phyloP scores from a whole-genome alignment of 768 basidiomycete genomes.

The Mycena amicta region DNA sequence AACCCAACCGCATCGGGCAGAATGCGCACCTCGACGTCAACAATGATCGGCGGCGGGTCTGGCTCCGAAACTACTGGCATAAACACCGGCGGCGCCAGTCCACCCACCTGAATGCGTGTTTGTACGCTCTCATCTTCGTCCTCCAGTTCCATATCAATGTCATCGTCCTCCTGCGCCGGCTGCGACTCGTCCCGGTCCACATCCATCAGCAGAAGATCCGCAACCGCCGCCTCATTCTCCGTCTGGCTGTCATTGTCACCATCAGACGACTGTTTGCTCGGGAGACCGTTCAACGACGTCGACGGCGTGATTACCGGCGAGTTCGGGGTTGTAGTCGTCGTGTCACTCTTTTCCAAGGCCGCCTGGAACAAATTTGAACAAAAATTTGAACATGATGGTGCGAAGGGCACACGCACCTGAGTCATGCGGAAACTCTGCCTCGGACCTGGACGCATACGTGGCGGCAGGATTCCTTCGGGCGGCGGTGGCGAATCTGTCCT shows the following conservation, averaged over 20 bases:
- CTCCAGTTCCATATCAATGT: conserved; percentile 17
- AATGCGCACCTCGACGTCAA: too few species aligned
- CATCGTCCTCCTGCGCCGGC: conserved; percentile 14
- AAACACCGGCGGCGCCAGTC: conserved; percentile 15
- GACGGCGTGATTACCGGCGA: too few species aligned
- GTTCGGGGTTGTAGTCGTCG: too few species aligned
- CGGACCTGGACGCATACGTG: conserved; percentile 16
- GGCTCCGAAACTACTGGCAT: conserved; percentile 12
- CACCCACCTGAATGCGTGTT: conserved; percentile 11
- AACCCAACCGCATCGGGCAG: too few species aligned
- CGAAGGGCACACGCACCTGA: conserved; percentile 2
- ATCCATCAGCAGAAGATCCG: conserved; percentile 20
- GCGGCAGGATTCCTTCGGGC: conserved; percentile 19
- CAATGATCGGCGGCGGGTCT: too few species aligned
- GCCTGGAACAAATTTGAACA: neutral
- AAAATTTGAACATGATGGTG: neutral
- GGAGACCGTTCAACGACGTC: too few species aligned
- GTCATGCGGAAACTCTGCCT: too few species aligned
- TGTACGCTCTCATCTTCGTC: conserved; percentile 16
- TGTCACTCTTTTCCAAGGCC: too few species aligned
- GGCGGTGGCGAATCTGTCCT: conserved; percentile 19
- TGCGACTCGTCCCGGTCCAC: conserved; percentile 16
- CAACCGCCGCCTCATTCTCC: conserved; percentile 9
- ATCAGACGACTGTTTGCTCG: too few species aligned
- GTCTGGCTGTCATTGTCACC: conserved; percentile 4